A percentile compares a stretch with the other conserved stretches of the same genome.
phyloP scores from a whole-genome alignment of 2,329 filamentous ascomycete species.

The Phoma sp. region DNA sequence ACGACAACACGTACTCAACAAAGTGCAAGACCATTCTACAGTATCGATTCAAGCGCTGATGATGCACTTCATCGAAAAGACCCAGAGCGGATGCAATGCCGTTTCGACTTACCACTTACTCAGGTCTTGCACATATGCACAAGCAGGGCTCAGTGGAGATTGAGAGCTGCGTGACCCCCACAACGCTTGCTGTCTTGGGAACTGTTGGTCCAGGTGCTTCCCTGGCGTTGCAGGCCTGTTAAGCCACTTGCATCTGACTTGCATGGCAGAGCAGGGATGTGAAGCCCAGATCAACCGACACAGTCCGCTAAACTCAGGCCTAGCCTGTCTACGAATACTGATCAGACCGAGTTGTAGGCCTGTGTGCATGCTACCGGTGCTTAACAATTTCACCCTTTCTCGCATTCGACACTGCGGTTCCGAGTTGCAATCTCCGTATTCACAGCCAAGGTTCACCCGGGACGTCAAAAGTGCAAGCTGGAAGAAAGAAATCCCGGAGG shows the following conservation, averaged over 20 bases:
- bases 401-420: conserved; percentile 4
- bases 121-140: neutral
- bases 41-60: neutral
- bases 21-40: neutral
- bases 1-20: conserved; percentile 5
- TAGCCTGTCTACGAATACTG: neutral
- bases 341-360: conserved; percentile 1
- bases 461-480: conserved; percentile 21
- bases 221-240: conserved; percentile 29
- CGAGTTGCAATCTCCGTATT: neutral
- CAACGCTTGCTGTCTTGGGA: conserved; percentile 26
- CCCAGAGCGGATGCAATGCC: neutral
- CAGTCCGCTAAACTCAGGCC: conserved; percentile 9
- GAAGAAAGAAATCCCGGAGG: conserved; percentile 17
- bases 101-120: neutral
- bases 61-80: neutral
- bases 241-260: conserved; percentile 37
- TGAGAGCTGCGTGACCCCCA: conserved; percentile 13
- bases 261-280: conserved; percentile 29
- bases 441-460: neutral
- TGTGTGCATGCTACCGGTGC: conserved; percentile 4
- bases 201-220: conserved; percentile 23
- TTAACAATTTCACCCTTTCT: conserved; percentile 20
- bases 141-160: conserved; percentile 5
- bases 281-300: conserved; percentile 30